Evolutionary conservation across 805 yeast genomes (phyloP).

Genomic region (Suhomyces vadensis): DNA sequence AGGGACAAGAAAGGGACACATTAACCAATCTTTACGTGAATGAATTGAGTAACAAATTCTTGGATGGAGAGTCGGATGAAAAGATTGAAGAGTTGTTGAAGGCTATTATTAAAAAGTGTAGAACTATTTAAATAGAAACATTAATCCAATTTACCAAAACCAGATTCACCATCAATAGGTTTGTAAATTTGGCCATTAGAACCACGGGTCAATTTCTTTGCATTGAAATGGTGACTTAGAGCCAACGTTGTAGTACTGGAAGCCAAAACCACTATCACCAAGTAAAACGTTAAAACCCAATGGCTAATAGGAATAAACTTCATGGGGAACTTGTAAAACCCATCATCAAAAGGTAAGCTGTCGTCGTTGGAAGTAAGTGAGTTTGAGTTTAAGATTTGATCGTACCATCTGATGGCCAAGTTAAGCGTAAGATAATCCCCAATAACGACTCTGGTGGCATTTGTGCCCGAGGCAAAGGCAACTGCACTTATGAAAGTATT

Average conservation of each 20-base stretch:
- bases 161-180: slow-evolving; percentile 19
- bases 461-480: slow-evolving; percentile 62
- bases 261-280: slow-evolving; percentile 23
- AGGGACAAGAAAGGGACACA: slow-evolving; percentile 27
- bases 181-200: slow-evolving; percentile 7
- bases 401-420: slow-evolving; percentile 61
- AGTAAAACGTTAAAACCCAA: slow-evolving; percentile 17
- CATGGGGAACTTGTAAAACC: slow-evolving; percentile 41
- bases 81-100: slow-evolving; percentile 33
- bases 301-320: slow-evolving; percentile 30
- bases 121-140: slow-evolving; percentile 11
- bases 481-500: slow-evolving; percentile 53
- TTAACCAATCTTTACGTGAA: slow-evolving; percentile 32
- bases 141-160: slow-evolving; percentile 19
- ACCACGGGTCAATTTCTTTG: slow-evolving; percentile 3
- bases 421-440: slow-evolving; percentile 61
- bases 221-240: slow-evolving; percentile 12
- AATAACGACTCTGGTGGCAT: slow-evolving; percentile 61
- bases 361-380: slow-evolving; percentile 16
- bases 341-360: slow-evolving; percentile 37
- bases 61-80: slow-evolving; percentile 22
- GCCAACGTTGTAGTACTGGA: slow-evolving; percentile 26
- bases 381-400: slow-evolving; percentile 23
- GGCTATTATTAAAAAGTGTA: slow-evolving; percentile 43
- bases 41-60: slow-evolving; percentile 27